phyloP scores from a whole-genome alignment of 1,284 basidiomycete species.

The Malassezia yamatoensis region DNA sequence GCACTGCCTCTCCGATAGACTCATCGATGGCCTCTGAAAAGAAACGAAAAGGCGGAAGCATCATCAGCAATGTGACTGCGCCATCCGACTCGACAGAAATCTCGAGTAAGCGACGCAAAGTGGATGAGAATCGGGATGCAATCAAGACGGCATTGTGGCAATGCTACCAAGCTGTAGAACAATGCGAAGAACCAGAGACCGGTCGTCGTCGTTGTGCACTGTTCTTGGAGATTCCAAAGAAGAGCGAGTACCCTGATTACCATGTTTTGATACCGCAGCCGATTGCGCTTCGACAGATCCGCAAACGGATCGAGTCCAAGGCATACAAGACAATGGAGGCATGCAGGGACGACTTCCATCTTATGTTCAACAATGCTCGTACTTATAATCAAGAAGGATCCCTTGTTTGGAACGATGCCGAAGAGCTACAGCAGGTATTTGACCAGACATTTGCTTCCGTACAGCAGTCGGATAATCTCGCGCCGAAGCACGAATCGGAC shows the following conservation, averaged over 20 bases:
- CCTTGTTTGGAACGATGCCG: conserved; percentile 82
- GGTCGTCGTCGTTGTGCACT: conserved; percentile 38
- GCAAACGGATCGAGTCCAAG: conserved; percentile 64
- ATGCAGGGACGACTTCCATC: conserved; percentile 68
- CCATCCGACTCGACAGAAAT: background rate
- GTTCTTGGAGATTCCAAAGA: conserved; percentile 49
- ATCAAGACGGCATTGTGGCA: conserved; percentile 77
- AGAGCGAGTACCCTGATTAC: conserved; percentile 80
- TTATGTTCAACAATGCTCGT: conserved; percentile 87
- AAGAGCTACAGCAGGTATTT: conserved; percentile 41
- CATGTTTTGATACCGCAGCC: conserved; percentile 57
- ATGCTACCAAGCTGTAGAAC: conserved; percentile 67
- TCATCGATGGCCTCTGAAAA: conserved; percentile 17
- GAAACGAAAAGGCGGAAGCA: conserved; percentile 30
- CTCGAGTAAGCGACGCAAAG: conserved; percentile 59
- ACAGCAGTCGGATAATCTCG: conserved; percentile 20
- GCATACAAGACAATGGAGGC: conserved; percentile 66
- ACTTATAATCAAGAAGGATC: conserved; percentile 56
- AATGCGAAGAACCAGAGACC: conserved; percentile 61
- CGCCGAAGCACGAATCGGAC: background rate
- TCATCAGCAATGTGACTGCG: conserved; percentile 29
- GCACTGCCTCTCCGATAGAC: conserved; percentile 3
- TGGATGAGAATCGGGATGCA: conserved; percentile 53
- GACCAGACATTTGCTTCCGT: conserved; percentile 34
- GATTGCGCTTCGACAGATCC: conserved; percentile 76